These are phyloP conservation scores for Ogataea chonburiensis DNA, from an alignment of 805 yeast species.

Conservation along the genomic window DNA sequence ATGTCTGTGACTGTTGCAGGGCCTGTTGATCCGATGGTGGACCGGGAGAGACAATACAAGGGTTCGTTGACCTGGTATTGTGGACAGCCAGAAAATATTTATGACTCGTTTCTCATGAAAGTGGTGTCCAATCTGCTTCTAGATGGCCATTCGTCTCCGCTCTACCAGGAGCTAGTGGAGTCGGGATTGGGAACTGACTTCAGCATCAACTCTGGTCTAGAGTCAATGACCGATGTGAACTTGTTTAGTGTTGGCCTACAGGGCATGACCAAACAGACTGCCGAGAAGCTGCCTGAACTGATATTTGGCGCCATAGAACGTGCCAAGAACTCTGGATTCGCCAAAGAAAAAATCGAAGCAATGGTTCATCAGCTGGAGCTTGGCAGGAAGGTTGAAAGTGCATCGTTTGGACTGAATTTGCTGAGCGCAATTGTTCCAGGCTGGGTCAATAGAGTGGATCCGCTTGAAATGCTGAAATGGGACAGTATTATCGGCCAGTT, in stretches of 20 bases:
- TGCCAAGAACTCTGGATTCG: slow-evolving; percentile 47
- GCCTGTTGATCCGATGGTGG: slow-evolving; percentile 78
- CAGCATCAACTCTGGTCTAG: slow-evolving; percentile 84
- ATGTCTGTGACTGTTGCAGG: slow-evolving; percentile 50
- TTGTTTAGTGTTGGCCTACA: slow-evolving; percentile 84
- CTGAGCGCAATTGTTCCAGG: slow-evolving; percentile 74
- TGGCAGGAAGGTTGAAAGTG: slow-evolving; percentile 77
- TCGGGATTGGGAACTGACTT: slow-evolving; percentile 82
- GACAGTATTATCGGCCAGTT: slow-evolving; percentile 59
- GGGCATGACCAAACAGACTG: slow-evolving; percentile 54
- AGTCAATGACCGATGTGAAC: slow-evolving; percentile 71
- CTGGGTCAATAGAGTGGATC: slow-evolving; percentile 83
- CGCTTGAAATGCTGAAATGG: slow-evolving; percentile 65
- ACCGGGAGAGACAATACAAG: slow-evolving; percentile 67
- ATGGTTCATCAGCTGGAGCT: slow-evolving; percentile 86
- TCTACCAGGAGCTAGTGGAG: slow-evolving; percentile 85
- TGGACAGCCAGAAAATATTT: slow-evolving; percentile 68
- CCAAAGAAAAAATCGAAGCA: slow-evolving; percentile 69
- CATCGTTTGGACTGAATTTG: slow-evolving; percentile 84
- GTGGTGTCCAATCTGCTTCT: slow-evolving; percentile 67
- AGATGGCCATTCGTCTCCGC: slow-evolving; percentile 91
- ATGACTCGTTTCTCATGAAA: slow-evolving; percentile 70
- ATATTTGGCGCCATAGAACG: slow-evolving; percentile 48
- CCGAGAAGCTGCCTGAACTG: slow-evolving; percentile 47
- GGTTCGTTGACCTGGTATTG: slow-evolving; percentile 86